phyloP scores from a whole-genome alignment of 352 stramenopile species.

The Stramenopiles sp. region DNA sequence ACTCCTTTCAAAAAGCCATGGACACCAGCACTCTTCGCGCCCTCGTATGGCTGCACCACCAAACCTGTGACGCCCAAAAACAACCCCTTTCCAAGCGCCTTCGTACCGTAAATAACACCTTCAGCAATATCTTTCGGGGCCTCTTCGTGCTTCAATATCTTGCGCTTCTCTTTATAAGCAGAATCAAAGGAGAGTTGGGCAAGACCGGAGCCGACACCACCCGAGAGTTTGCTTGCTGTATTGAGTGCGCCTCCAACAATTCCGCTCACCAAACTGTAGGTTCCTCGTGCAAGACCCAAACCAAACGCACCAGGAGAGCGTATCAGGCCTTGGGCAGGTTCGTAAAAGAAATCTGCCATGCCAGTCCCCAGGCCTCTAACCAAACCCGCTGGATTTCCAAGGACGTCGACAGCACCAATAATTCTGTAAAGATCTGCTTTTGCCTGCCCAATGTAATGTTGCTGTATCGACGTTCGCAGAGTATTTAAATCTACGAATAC shows the following conservation, averaged over 20 bases:
- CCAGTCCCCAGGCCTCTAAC: slow-evolving; percentile 60
- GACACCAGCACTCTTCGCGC: slow-evolving; percentile 61
- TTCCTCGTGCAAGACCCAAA: slow-evolving; percentile 48
- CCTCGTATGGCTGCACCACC: slow-evolving; percentile 61
- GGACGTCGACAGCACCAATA: slow-evolving; percentile 55
- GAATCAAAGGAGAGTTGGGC: neutral
- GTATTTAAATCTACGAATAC: slow-evolving; percentile 42
- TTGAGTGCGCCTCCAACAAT: neutral
- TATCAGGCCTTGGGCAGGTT: slow-evolving; percentile 67
- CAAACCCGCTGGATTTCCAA: slow-evolving; percentile 65
- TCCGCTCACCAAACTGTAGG: slow-evolving; percentile 22
- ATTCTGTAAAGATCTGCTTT: slow-evolving; percentile 53
- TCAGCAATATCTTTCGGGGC: slow-evolving; percentile 23
- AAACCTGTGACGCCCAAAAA: slow-evolving; percentile 64
- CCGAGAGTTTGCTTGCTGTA: neutral
- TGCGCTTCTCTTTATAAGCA: neutral
- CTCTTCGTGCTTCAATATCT: neutral
- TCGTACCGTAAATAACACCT: slow-evolving; percentile 55
- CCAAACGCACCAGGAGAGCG: slow-evolving; percentile 67
- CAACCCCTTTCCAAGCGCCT: slow-evolving; percentile 67
- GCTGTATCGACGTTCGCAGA: slow-evolving; percentile 41
- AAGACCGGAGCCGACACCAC: neutral
- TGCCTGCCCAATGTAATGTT: slow-evolving; percentile 52
- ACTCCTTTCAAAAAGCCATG: slow-evolving; percentile 49
- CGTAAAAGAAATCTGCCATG: slow-evolving; percentile 83